These are phyloP conservation scores for Zangia roseola DNA, from an alignment of 768 basidiomycete species.

Conservation along the genomic window DNA sequence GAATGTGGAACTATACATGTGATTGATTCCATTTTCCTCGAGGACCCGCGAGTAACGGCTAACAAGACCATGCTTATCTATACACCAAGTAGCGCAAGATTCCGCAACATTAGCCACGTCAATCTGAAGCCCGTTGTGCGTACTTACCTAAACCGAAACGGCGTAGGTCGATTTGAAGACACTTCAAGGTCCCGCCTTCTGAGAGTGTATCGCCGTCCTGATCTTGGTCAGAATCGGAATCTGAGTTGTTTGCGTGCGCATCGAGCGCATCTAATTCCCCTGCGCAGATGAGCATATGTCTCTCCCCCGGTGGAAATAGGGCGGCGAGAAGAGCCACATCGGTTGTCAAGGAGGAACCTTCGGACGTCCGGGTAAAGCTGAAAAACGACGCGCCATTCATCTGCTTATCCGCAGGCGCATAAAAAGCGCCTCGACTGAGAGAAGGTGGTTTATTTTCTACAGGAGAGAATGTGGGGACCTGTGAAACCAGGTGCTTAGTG, in stretches of 20 bases:
- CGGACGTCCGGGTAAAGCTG: slow-evolving; percentile 73
- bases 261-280: slow-evolving; percentile 65
- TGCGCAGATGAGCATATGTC: slow-evolving; percentile 73
- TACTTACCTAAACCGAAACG: slow-evolving; percentile 66
- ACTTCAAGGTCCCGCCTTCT: slow-evolving; percentile 49
- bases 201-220: slow-evolving; percentile 33
- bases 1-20: slow-evolving; percentile 84
- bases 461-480: slow-evolving; percentile 34
- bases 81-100: slow-evolving; percentile 1
- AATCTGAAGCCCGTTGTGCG: neutral
- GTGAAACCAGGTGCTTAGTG: slow-evolving; percentile 37
- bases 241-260: slow-evolving; percentile 28
- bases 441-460: slow-evolving; percentile 14
- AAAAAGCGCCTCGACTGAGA: slow-evolving; percentile 7
- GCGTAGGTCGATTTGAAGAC: slow-evolving; percentile 73
- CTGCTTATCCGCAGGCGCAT: slow-evolving; percentile 17
- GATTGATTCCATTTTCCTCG: slow-evolving; percentile 71
- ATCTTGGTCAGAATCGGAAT: slow-evolving; percentile 40
- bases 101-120: slow-evolving; percentile 1
- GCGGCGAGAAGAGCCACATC: slow-evolving; percentile 65
- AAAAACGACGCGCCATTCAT: slow-evolving; percentile 51
- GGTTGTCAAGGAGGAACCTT: slow-evolving; percentile 75
- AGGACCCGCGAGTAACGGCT: slow-evolving; percentile 74
- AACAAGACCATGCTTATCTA: slow-evolving; percentile 78
- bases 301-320: slow-evolving; percentile 67